Evolutionary conservation across 306 rosid genomes (phyloP).

Genomic region (Fagus crenata): DNA sequence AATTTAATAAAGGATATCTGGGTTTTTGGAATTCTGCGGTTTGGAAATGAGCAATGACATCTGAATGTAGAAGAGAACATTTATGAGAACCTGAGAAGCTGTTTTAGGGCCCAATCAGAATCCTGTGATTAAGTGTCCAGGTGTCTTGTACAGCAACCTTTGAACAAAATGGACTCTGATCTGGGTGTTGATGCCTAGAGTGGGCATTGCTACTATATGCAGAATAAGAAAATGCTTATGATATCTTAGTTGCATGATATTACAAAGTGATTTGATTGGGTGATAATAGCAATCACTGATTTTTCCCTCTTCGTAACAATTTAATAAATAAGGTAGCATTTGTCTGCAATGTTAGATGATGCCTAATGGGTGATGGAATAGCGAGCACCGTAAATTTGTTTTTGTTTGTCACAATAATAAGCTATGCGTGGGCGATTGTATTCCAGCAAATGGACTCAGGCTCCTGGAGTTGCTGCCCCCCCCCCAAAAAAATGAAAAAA

Average conservation of each 20-base stretch:
- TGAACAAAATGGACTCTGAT: conserved; percentile 1
- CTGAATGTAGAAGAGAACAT: background rate
- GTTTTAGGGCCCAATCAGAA: background rate
- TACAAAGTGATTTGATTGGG: background rate
- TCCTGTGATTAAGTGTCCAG: conserved; percentile 11
- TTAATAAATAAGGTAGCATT: background rate
- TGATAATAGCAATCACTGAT: background rate
- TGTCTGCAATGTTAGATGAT: background rate
- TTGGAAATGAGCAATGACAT: background rate
- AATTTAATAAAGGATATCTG: background rate
- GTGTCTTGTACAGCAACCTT: conserved; percentile 9
- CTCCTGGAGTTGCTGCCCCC: background rate
- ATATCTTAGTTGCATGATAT: background rate
- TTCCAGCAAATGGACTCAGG: background rate
- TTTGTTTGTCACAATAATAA: background rate
- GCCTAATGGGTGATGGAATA: background rate
- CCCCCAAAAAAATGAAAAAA: background rate
- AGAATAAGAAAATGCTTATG: conserved; percentile 2
- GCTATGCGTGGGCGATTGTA: background rate
- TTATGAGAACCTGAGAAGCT: background rate
- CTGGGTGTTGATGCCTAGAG: conserved; percentile 14
- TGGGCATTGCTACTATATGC: conserved; percentile 10
- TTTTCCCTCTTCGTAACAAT: background rate
- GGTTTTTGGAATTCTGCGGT: background rate
- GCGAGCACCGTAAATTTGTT: background rate